Conservation (phyloP, 495 filamentous ascomycete genomes). For the Penicillium longicatenatum region DNA sequence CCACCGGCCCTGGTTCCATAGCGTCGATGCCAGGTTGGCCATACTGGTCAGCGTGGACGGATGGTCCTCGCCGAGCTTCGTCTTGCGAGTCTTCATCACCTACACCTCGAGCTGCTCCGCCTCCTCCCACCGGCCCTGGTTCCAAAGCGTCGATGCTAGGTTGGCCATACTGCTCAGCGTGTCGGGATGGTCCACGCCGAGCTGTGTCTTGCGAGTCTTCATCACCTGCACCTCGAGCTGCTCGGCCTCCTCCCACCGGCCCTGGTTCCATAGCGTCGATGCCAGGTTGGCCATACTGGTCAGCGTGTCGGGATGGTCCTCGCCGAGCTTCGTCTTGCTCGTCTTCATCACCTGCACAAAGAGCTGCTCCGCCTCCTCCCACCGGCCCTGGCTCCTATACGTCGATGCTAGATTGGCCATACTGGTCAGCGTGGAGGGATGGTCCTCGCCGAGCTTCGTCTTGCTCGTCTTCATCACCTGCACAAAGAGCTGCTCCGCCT, state of each 20-base stretch:
- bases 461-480: too few relatives aligned
- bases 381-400: background rate
- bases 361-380: background rate
- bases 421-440: too few relatives aligned
- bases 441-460: too few relatives aligned
- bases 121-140: too few relatives aligned
- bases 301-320: background rate
- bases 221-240: constrained; percentile 2
- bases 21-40: too few relatives aligned
- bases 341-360: background rate
- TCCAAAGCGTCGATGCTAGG: background rate
- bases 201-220: background rate
- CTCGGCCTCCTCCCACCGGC: background rate
- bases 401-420: too few relatives aligned
- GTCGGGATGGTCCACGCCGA: background rate
- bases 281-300: background rate
- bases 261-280: background rate
- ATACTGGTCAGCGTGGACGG: too few relatives aligned
- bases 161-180: background rate
- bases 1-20: too few relatives aligned
- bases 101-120: too few relatives aligned
- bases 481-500: too few relatives aligned
- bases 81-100: too few relatives aligned
- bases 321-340: constrained; percentile 1
- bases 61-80: too few relatives aligned